Percentiles rank a stretch among this genome's conserved stretches.
These are phyloP conservation scores for Colletotrichum chlorophyti DNA, from an alignment of 2,329 filamentous ascomycete species.

Conservation along the genomic window DNA sequence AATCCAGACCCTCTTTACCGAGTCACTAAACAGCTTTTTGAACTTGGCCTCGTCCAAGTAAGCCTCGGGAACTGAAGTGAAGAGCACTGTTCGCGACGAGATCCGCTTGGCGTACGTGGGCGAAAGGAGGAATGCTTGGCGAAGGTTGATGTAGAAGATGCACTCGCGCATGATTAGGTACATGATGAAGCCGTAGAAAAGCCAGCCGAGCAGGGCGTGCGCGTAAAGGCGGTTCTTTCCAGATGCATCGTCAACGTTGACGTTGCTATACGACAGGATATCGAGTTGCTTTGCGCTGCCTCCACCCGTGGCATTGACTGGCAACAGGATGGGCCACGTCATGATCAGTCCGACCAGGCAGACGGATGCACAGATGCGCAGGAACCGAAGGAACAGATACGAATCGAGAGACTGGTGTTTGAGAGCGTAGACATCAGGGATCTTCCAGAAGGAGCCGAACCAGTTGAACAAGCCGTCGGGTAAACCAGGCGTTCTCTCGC, in stretches of 20 bases:
- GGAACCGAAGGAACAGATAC: conserved; percentile 83
- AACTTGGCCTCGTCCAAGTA: conserved; percentile 82
- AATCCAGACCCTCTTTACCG: conserved; percentile 86
- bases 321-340: conserved; percentile 86
- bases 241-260: conserved; percentile 57
- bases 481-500: conserved; percentile 63
- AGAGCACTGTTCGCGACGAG: conserved; percentile 88
- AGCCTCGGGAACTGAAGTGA: conserved; percentile 80
- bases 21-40: conserved; percentile 80
- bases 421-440: conserved; percentile 76
- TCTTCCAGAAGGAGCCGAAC: conserved; percentile 67
- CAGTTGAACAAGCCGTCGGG: conserved; percentile 67
- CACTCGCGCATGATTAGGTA: conserved; percentile 87
- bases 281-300: conserved; percentile 72
- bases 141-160: conserved; percentile 90
- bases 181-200: conserved; percentile 88
- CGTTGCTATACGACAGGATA: conserved; percentile 79
- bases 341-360: conserved; percentile 84
- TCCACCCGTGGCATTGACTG: conserved; percentile 85
- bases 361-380: conserved; percentile 78
- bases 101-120: conserved; percentile 84
- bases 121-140: conserved; percentile 89
- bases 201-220: conserved; percentile 79
- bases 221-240: conserved; percentile 77
- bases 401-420: conserved; percentile 87